Percentiles rank a stretch among this genome's conserved stretches.
These are phyloP conservation scores for Cystobasidium pallidum DNA, from an alignment of 1,284 basidiomycete species.

Conservation along the genomic window DNA sequence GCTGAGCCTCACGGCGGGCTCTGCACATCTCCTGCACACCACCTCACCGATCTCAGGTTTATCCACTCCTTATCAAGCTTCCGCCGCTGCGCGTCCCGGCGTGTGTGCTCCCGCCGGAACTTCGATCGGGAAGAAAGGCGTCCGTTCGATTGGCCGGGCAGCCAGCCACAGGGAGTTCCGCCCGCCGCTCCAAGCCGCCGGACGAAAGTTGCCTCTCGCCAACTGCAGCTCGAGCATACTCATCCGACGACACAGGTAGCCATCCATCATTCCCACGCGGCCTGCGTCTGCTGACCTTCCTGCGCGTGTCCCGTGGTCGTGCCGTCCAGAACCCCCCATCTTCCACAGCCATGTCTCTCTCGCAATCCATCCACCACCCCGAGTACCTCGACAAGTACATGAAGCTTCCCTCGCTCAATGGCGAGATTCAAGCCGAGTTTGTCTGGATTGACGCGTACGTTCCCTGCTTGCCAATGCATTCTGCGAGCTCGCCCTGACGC, in stretches of 20 bases:
- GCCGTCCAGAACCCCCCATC: neutral
- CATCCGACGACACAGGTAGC: too few species aligned
- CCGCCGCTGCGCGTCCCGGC: neutral
- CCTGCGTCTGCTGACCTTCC: neutral
- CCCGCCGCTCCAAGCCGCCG: constrained; percentile 4
- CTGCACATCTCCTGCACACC: too few species aligned
- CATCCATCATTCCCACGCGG: neutral
- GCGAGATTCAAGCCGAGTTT: constrained; percentile 91
- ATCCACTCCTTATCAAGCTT: constrained; percentile 17
- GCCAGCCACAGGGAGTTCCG: neutral
- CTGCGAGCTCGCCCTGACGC: constrained; percentile 1
- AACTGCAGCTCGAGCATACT: too few species aligned
- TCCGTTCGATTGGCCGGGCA: neutral
- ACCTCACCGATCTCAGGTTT: too few species aligned
- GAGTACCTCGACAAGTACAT: constrained; percentile 37
- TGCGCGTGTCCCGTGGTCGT: neutral
- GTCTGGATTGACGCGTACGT: constrained; percentile 56
- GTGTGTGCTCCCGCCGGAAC: too few species aligned
- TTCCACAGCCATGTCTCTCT: constrained; percentile 32
- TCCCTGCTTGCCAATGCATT: neutral
- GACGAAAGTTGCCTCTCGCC: too few species aligned
- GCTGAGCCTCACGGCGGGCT: too few species aligned
- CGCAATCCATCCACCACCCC: constrained; percentile 44
- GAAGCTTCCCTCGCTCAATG: constrained; percentile 61
- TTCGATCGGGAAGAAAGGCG: constrained; percentile 3